phyloP scores from a whole-genome alignment of 805 yeast species.

The Sugiyamaella boreocaroliniensis region DNA sequence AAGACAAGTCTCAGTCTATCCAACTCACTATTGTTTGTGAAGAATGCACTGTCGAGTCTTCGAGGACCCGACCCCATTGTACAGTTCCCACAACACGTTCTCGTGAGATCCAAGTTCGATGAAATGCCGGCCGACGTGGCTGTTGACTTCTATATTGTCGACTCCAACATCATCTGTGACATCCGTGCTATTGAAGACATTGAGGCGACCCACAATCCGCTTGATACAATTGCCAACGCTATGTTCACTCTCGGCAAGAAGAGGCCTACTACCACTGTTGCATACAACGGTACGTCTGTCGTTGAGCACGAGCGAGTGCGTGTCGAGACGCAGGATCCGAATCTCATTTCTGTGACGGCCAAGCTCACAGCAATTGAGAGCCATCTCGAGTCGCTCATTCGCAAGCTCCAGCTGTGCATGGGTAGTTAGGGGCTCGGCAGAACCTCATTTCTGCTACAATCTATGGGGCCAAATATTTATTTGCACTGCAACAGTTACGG shows the following conservation, averaged over 20 bases:
- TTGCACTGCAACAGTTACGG: background rate
- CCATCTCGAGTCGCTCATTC: conserved; percentile 15
- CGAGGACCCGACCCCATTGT: conserved; percentile 9
- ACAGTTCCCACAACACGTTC: conserved; percentile 11
- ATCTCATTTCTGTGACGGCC: conserved; percentile 20
- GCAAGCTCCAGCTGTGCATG: conserved; percentile 32
- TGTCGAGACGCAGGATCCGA: conserved; percentile 24
- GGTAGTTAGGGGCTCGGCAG: background rate
- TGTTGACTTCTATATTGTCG: conserved; percentile 19
- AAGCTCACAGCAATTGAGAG: conserved; percentile 21
- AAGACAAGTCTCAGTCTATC: background rate
- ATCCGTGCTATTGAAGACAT: conserved; percentile 13
- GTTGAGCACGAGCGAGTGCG: conserved; percentile 18
- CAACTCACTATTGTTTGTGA: background rate
- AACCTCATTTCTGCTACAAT: background rate
- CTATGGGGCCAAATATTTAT: background rate
- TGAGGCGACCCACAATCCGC: conserved; percentile 1
- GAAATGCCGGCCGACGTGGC: conserved; percentile 13
- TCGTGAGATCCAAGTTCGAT: conserved; percentile 7
- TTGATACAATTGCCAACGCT: conserved; percentile 2
- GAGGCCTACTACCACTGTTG: background rate
- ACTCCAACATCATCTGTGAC: conserved; percentile 17
- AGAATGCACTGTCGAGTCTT: conserved; percentile 8
- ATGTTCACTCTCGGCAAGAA: conserved; percentile 1
- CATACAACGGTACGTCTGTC: conserved; percentile 15